These are phyloP conservation scores for Nasturtium officinale DNA, from an alignment of 345 rosid genomes.

Conservation along the genomic window DNA sequence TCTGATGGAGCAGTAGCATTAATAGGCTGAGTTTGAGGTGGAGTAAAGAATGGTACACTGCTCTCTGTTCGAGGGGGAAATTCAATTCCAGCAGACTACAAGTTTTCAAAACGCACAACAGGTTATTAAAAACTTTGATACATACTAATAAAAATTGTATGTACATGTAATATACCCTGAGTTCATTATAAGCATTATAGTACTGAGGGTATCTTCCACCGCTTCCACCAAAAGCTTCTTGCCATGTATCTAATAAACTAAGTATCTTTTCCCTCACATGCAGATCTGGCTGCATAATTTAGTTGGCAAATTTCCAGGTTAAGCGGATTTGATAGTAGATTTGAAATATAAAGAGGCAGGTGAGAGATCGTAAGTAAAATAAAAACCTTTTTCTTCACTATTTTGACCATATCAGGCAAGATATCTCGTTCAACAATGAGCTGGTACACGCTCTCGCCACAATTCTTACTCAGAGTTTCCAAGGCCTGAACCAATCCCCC, in stretches of 20 bases:
- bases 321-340: slow-evolving; percentile 6
- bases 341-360: slow-evolving; percentile 15
- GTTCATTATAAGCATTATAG: slow-evolving; percentile 80
- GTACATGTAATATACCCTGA: slow-evolving; percentile 56
- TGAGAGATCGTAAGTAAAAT: slow-evolving; percentile 10
- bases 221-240: slow-evolving; percentile 80
- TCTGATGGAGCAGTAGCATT: slow-evolving; percentile 51
- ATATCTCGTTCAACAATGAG: slow-evolving; percentile 90
- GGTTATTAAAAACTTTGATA: slow-evolving; percentile 7
- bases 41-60: slow-evolving; percentile 87
- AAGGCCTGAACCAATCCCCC: slow-evolving; percentile 57
- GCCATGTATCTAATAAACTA: slow-evolving; percentile 57
- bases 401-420: slow-evolving; percentile 93
- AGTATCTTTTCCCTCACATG: slow-evolving; percentile 93
- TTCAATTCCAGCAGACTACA: slow-evolving; percentile 80
- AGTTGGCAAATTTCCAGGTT: slow-evolving; percentile 16
- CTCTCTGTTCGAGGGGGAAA: slow-evolving; percentile 89
- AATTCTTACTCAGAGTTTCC: slow-evolving; percentile 95
- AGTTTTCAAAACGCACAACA: slow-evolving; percentile 10
- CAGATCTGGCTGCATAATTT: slow-evolving; percentile 80
- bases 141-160: background rate
- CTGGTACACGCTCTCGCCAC: slow-evolving; percentile 84
- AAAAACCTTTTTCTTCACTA: slow-evolving; percentile 93
- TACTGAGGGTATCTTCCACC: slow-evolving; percentile 87
- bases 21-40: slow-evolving; percentile 88